Conservation (phyloP, 495 filamentous ascomycete genomes). For the Emericellopsis terricola region DNA sequence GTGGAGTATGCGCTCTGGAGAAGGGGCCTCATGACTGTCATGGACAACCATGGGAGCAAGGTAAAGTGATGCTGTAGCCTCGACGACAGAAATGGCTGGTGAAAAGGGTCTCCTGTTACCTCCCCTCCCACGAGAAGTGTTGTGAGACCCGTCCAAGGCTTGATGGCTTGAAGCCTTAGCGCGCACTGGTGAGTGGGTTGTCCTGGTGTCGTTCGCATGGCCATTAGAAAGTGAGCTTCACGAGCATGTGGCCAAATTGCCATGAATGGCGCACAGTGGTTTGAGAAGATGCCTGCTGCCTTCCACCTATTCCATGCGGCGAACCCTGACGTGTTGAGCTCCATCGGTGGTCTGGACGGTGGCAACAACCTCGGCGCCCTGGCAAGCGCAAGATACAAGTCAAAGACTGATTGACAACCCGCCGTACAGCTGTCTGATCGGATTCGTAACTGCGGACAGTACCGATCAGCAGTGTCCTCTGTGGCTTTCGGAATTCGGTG, state of each 20-base stretch:
- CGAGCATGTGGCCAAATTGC: constrained; percentile 20
- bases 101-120: constrained; percentile 27
- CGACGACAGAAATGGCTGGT: constrained; percentile 35
- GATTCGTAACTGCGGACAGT: constrained; percentile 26
- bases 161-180: constrained; percentile 19
- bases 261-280: constrained; percentile 25
- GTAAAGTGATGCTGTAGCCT: constrained; percentile 32
- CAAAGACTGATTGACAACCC: constrained; percentile 16
- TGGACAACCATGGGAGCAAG: constrained; percentile 33
- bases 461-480: constrained; percentile 25
- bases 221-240: constrained; percentile 31
- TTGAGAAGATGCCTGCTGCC: constrained; percentile 20
- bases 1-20: constrained; percentile 23
- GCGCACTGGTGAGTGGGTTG: constrained; percentile 18
- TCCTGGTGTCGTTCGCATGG: constrained; percentile 25
- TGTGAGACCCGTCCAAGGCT: constrained; percentile 29
- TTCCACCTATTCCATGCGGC: constrained; percentile 21
- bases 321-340: constrained; percentile 23
- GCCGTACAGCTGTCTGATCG: constrained; percentile 19
- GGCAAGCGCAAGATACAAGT: constrained; percentile 18
- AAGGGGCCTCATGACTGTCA: constrained; percentile 22
- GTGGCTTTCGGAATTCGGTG: constrained; percentile 30
- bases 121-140: constrained; percentile 20
- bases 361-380: constrained; percentile 25
- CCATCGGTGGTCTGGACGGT: constrained; percentile 27